Evolutionary conservation across 1,284 basidiomycete genomes (phyloP), one percentile per base, ranked within the genome.

Genomic region (Leccinum angustisporum): DNA sequence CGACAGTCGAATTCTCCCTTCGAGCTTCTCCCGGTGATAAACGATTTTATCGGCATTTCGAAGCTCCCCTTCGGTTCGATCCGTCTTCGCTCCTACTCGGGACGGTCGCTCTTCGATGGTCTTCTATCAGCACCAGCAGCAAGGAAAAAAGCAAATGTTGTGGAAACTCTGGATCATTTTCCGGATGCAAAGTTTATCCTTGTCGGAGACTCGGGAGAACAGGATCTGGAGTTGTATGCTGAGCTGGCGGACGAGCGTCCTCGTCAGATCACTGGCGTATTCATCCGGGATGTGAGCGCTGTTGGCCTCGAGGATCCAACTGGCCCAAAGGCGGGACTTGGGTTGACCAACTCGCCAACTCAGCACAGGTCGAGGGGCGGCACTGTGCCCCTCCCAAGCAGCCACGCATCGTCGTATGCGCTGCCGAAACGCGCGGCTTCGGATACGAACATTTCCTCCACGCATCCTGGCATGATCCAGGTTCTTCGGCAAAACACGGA

Each of bases 151-250:
- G 83, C 83, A 0, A 88, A 87, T n/a, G 85, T 96, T 3, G 72
- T 87, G 8, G 91, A 94, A 51, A 80, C 94, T 31, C 78, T 97
- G n/a, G 83, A 90, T 58, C 81, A 86, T 10, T 95, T 96, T 72
- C 85, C 84, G 1, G 79, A 86, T 51, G 85, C 89, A 3, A 81
- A 78, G 21, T 97, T 97, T 75, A 77, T 97, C 68, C 83, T 96
- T 54, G 81, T 97, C 34, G 94, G 94, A 8, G 95, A 97, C 73
- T 86, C 87, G 0, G 94, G 92, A 38, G 94, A 96, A 72, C 93
- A 95, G 69, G 94, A 96, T 75, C 78, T 96, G 46, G 92, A 95
- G 73, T 79, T 96, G 3, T 96, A 95, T 72, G 79, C 88, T 8
- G 78, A 83, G 62, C 71, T 95, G 21, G 92, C 93, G 0, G 75